A percentile compares a stretch with the other conserved stretches of the same genome.
phyloP scores from a whole-genome alignment of 1,139 yeast species.

The Pneumocystis jirovecii region DNA sequence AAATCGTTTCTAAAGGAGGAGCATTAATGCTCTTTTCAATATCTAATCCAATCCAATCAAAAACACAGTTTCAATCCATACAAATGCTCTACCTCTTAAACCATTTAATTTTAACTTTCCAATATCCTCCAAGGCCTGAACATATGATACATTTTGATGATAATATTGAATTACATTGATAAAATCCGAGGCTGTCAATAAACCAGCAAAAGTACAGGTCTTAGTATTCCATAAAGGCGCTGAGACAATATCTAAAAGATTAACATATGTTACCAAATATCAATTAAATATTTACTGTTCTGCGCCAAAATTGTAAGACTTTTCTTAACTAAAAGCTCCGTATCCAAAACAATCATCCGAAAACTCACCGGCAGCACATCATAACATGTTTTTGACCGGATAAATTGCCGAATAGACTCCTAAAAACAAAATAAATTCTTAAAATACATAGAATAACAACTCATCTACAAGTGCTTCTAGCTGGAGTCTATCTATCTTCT shows the following conservation, averaged over 20 bases:
- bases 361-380: conserved; percentile 95
- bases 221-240: conserved; percentile 96
- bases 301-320: conserved; percentile 80
- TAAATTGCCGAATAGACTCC: conserved; percentile 61
- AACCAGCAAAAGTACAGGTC: conserved; percentile 82
- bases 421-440: background rate
- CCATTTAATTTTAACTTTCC: conserved; percentile 80
- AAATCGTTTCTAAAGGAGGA: conserved; percentile 71
- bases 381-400: conserved; percentile 83
- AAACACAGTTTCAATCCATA: background rate
- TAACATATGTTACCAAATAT: background rate
- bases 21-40: conserved; percentile 83
- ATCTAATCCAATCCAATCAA: conserved; percentile 30
- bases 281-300: conserved; percentile 31
- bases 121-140: conserved; percentile 78
- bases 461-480: background rate
- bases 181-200: conserved; percentile 82
- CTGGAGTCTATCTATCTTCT: background rate
- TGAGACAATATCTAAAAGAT: conserved; percentile 52
- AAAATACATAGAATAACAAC: background rate
- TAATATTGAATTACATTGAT: conserved; percentile 92
- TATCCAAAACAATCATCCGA: conserved; percentile 82
- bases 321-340: conserved; percentile 77
- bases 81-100: conserved; percentile 25
- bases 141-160: conserved; percentile 45